Percentiles rank a stretch among this genome's conserved stretches.
These are phyloP conservation scores for Tricholoma saponaceum DNA, from an alignment of 768 basidiomycete genomes.

Conservation along the genomic window DNA sequence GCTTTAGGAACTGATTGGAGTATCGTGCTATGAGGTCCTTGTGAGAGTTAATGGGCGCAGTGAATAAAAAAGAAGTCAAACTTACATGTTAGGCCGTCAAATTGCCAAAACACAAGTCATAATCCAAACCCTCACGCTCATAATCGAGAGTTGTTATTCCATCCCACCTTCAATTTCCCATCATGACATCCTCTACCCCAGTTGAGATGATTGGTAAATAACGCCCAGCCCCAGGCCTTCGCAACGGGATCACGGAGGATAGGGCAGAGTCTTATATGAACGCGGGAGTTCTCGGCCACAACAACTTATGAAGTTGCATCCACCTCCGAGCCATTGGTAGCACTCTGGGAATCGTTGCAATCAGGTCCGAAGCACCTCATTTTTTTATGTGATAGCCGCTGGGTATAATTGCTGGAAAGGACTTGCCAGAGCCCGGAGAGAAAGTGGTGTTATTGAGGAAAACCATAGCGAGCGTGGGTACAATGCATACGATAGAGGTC, in stretches of 20 bases:
- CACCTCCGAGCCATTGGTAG: slow-evolving; percentile 6
- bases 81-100: slow-evolving; percentile 9
- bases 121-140: slow-evolving; percentile 10
- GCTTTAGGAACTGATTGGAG: slow-evolving; percentile 9
- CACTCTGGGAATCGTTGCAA: slow-evolving; percentile 6
- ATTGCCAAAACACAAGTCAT: slow-evolving; percentile 8
- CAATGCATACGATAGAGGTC: slow-evolving; percentile 10
- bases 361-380: slow-evolving; percentile 5
- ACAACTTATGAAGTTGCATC: slow-evolving; percentile 6
- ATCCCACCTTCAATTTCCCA: slow-evolving; percentile 4
- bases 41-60: neutral
- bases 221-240: neutral
- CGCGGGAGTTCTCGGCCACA: slow-evolving; percentile 8
- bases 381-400: neutral
- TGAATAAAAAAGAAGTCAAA: neutral
- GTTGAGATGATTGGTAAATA: neutral
- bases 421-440: neutral
- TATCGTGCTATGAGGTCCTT: neutral
- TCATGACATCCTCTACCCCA: slow-evolving; percentile 6
- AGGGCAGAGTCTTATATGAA: slow-evolving; percentile 6
- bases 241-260: slow-evolving; percentile 4
- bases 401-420: neutral
- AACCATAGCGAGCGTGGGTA: slow-evolving; percentile 7
- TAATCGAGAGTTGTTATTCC: neutral
- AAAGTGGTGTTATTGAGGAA: slow-evolving; percentile 4